A percentile compares a stretch with the other conserved stretches of the same genome.
Conservation (phyloP, 306 rosid species). For the Ziziphus jujuba region DNA sequence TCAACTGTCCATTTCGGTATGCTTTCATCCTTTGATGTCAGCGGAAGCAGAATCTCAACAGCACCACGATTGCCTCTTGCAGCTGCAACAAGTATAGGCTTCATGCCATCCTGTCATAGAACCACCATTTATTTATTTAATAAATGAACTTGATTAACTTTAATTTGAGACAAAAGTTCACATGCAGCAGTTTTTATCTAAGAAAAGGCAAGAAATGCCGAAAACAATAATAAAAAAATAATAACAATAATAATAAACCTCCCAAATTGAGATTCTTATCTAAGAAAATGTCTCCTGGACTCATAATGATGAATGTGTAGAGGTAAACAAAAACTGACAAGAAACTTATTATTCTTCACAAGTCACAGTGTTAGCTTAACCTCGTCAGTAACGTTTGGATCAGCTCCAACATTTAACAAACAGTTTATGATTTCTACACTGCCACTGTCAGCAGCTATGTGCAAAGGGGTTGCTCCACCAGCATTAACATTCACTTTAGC, state of each 20-base stretch:
- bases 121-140: neutral
- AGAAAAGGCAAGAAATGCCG: neutral
- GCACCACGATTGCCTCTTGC: slow-evolving; percentile 59
- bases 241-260: neutral
- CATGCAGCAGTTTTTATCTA: neutral
- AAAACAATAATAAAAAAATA: neutral
- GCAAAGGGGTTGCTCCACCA: slow-evolving; percentile 96
- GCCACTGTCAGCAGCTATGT: slow-evolving; percentile 81
- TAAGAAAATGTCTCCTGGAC: neutral
- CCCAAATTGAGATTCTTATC: neutral
- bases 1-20: slow-evolving; percentile 80
- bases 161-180: neutral
- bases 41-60: slow-evolving; percentile 75
- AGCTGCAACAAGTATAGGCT: slow-evolving; percentile 84
- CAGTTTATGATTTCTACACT: slow-evolving; percentile 56
- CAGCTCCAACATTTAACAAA: slow-evolving; percentile 84
- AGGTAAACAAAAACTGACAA: neutral
- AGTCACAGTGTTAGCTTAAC: slow-evolving; percentile 33
- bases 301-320: neutral
- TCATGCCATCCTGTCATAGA: slow-evolving; percentile 72
- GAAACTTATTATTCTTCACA: neutral
- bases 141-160: neutral
- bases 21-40: slow-evolving; percentile 60
- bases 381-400: slow-evolving; percentile 80
- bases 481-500: slow-evolving; percentile 76